These are phyloP conservation scores for Drechslerella stenobrocha DNA, from an alignment of 2,329 filamentous ascomycete species.

Conservation along the genomic window DNA sequence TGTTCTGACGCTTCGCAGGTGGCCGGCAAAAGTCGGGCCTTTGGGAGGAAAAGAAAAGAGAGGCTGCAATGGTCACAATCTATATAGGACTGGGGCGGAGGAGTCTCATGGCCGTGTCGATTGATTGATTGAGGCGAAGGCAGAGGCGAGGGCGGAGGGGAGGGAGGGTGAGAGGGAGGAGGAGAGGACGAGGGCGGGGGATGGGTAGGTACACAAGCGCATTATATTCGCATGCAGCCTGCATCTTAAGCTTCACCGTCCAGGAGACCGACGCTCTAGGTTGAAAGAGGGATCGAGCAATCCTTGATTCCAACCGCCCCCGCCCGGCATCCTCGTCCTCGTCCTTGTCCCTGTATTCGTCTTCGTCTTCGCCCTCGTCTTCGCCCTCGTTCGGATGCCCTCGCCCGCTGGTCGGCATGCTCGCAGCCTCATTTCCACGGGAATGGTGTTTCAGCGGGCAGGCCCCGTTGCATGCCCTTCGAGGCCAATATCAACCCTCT, in stretches of 20 bases:
- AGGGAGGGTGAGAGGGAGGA: slow-evolving; percentile 4
- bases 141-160: neutral
- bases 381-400: too few relatives aligned
- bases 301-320: too few relatives aligned
- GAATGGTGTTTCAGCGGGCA: too few relatives aligned
- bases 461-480: too few relatives aligned
- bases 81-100: neutral
- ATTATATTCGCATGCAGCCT: neutral
- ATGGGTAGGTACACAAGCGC: slow-evolving; percentile 22
- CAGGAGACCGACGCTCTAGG: too few relatives aligned
- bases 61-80: neutral
- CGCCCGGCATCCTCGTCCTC: too few relatives aligned
- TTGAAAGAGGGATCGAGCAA: slow-evolving; percentile 22
- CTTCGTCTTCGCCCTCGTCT: too few relatives aligned
- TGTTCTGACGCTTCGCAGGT: slow-evolving; percentile 46
- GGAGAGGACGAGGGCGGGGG: slow-evolving; percentile 1
- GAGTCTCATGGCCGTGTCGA: neutral
- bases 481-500: neutral
- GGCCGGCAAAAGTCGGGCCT: slow-evolving; percentile 39
- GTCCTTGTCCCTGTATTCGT: too few relatives aligned
- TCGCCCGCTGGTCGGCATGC: too few relatives aligned
- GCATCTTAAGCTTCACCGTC: neutral
- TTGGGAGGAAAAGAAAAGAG: slow-evolving; percentile 3
- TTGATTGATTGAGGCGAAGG: neutral
- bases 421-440: too few relatives aligned